Conservation (phyloP, 345 rosid species). For the Conringia planisiliqua region DNA sequence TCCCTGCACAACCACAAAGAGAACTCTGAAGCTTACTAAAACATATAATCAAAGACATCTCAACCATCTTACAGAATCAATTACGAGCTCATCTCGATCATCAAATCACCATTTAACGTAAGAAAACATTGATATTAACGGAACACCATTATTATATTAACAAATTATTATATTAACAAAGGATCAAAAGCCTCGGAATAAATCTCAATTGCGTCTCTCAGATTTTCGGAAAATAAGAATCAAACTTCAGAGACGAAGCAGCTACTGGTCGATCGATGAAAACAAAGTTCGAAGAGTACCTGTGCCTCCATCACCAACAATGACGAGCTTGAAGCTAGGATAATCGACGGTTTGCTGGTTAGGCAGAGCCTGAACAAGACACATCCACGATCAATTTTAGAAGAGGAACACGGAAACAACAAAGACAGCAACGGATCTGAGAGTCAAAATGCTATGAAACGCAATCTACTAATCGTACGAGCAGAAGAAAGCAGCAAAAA, state of each 20-base stretch:
- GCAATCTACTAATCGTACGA: not conserved
- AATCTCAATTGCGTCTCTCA: not conserved
- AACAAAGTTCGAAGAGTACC: constrained; percentile 36
- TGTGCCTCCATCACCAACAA: constrained; percentile 94
- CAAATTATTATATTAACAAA: too few species aligned
- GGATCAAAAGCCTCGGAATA: too few species aligned
- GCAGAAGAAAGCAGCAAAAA: not conserved
- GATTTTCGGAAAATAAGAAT: not conserved
- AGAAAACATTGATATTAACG: not conserved
- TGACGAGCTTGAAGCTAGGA: constrained; percentile 89
- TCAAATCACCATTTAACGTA: not conserved
- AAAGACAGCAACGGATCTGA: not conserved
- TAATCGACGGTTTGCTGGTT: constrained; percentile 64
- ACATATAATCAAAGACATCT: not conserved
- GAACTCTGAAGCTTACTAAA: not conserved
- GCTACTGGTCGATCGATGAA: not conserved
- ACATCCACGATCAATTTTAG: not conserved
- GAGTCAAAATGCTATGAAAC: not conserved
- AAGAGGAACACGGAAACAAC: not conserved
- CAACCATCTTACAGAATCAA: not conserved
- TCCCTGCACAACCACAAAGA: constrained; percentile 44
- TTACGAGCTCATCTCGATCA: not conserved
- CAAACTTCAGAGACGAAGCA: not conserved
- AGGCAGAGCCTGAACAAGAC: constrained; percentile 56
- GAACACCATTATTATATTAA: not conserved